A percentile compares a stretch with the other conserved stretches of the same genome.
These are phyloP conservation scores for Peribolospora baueri DNA, from an alignment of 768 basidiomycete genomes.

Conservation along the genomic window DNA sequence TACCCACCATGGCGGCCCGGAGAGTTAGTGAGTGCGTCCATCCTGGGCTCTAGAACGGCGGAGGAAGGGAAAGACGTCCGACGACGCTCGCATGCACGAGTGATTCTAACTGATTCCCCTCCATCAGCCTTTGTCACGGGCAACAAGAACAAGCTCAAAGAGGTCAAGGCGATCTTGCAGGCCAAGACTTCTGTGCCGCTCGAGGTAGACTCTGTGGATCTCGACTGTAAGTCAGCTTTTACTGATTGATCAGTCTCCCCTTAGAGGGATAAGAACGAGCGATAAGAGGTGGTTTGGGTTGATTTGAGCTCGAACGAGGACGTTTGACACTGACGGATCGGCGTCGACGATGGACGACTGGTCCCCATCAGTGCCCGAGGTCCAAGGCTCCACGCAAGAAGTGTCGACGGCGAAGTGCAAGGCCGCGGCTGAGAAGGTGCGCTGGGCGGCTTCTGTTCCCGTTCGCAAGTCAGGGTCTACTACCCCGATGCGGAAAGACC, in stretches of 20 bases:
- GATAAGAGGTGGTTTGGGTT: constrained; percentile 14
- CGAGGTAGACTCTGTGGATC: constrained; percentile 45
- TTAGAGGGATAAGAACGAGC: neutral
- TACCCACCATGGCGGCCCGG: no score
- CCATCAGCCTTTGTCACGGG: constrained; percentile 50
- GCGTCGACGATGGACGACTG: no score
- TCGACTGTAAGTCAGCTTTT: constrained; percentile 40
- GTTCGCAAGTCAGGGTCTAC: no score
- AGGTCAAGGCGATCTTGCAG: constrained; percentile 61
- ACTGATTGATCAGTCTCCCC: neutral
- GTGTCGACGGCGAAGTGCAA: constrained; percentile 69
- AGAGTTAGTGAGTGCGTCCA: no score
- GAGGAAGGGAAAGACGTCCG: no score
- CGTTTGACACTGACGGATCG: neutral
- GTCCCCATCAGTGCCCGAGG: constrained; percentile 46
- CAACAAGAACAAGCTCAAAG: constrained; percentile 72
- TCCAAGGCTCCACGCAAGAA: constrained; percentile 79
- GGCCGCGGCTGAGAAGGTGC: constrained; percentile 55
- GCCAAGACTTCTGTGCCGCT: constrained; percentile 35
- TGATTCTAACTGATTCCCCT: no score
- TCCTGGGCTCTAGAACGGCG: no score
- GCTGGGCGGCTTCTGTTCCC: constrained; percentile 9
- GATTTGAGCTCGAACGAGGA: constrained; percentile 1
- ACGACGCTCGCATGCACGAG: no score
- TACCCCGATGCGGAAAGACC: no score